phyloP scores from a whole-genome alignment of 1,284 basidiomycete species.

The Irpex sp. region DNA sequence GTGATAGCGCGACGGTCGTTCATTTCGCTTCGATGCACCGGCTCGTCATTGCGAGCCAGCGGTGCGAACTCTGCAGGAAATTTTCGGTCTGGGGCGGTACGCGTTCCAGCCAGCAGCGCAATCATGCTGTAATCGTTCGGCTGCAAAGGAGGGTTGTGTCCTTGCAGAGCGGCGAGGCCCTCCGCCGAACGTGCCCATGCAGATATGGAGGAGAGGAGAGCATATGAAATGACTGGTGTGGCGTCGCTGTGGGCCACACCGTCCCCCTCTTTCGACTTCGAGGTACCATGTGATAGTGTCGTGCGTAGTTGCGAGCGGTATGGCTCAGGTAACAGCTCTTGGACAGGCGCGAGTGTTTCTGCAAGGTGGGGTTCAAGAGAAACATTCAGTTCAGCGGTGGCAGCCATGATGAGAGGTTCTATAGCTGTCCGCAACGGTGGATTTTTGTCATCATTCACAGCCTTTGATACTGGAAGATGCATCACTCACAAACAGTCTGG shows the following conservation, averaged over 20 bases:
- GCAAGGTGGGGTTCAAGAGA: slow-evolving; percentile 67
- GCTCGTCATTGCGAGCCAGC: slow-evolving; percentile 37
- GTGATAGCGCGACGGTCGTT: slow-evolving; percentile 65
- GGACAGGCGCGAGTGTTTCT: slow-evolving; percentile 43
- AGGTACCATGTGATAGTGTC: slow-evolving; percentile 9
- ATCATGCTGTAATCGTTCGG: slow-evolving; percentile 61
- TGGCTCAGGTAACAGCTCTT: slow-evolving; percentile 41
- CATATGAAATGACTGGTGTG: slow-evolving; percentile 52
- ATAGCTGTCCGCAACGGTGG: not conserved
- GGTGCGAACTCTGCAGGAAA: slow-evolving; percentile 46
- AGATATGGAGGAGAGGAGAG: slow-evolving; percentile 54
- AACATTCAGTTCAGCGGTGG: slow-evolving; percentile 41
- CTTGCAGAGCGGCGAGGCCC: slow-evolving; percentile 41
- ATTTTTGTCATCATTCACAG: not conserved
- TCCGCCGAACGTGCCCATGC: slow-evolving; percentile 59
- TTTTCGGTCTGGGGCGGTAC: slow-evolving; percentile 67
- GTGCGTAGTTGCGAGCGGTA: slow-evolving; percentile 36
- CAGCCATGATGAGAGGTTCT: slow-evolving; percentile 8
- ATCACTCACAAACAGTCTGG: no score
- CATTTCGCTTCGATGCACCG: slow-evolving; percentile 34
- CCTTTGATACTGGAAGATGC: no score
- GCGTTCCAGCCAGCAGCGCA: slow-evolving; percentile 70
- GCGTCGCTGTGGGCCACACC: not conserved
- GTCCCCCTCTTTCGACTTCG: not conserved
- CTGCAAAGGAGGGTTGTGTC: slow-evolving; percentile 43